A percentile compares a stretch with the other conserved stretches of the same genome.
These are phyloP conservation scores for Fagus crenata DNA, from an alignment of 306 rosid genomes.

Conservation along the genomic window DNA sequence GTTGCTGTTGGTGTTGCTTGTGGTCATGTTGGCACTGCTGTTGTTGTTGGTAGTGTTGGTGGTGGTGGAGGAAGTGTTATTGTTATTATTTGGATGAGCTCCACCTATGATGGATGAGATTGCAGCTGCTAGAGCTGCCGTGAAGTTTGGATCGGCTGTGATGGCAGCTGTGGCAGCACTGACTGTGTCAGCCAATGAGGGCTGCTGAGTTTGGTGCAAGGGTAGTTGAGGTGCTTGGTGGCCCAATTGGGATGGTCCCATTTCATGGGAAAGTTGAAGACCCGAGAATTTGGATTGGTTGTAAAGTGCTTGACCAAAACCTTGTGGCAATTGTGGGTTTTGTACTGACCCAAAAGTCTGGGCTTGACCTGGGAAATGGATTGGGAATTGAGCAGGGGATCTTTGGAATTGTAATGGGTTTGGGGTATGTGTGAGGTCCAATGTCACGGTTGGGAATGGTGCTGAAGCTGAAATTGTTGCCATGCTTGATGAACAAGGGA, in stretches of 20 bases:
- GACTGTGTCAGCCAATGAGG: constrained; percentile 59
- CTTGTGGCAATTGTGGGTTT: constrained; percentile 42
- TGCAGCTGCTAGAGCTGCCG: constrained; percentile 90
- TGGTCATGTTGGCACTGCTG: constrained; percentile 11
- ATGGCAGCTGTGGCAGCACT: constrained; percentile 91
- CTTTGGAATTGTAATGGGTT: constrained; percentile 61
- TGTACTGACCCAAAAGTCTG: constrained; percentile 46
- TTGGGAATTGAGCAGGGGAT: constrained; percentile 50
- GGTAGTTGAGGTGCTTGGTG: constrained; percentile 41
- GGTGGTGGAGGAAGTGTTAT: neutral
- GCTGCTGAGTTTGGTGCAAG: constrained; percentile 34
- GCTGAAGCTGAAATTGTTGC: constrained; percentile 53
- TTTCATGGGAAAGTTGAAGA: constrained; percentile 76
- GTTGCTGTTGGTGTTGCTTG: constrained; percentile 30
- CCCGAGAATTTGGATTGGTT: constrained; percentile 90
- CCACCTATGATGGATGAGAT: constrained; percentile 89
- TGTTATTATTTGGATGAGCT: constrained; percentile 37
- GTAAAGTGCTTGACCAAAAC: constrained; percentile 59
- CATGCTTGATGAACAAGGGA: constrained; percentile 32
- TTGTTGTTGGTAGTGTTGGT: neutral
- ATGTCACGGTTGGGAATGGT: constrained; percentile 53
- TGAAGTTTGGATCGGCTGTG: constrained; percentile 84
- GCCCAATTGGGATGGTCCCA: constrained; percentile 46
- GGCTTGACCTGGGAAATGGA: constrained; percentile 59
- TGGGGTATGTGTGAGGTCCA: constrained; percentile 84